Evolutionary conservation across 2,329 filamentous ascomycete species (phyloP).

Genomic region (Epichloe festucae): DNA sequence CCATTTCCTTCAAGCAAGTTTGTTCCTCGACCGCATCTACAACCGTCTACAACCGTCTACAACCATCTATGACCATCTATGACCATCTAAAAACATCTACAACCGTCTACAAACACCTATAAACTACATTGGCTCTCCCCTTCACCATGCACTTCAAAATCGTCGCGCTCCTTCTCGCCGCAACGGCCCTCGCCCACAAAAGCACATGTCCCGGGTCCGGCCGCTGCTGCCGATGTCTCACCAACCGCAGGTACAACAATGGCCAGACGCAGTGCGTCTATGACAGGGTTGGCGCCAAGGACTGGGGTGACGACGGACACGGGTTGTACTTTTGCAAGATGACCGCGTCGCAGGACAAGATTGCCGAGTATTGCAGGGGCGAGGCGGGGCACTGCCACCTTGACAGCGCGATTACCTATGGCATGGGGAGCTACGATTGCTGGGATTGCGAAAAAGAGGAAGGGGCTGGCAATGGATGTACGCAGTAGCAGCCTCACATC

Average conservation of each 20-base stretch:
- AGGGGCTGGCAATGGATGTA: no score
- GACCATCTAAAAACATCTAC: accelerated
- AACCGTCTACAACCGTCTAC: no score
- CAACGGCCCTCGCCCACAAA: neutral
- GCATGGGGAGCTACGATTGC: neutral
- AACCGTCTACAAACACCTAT: no score
- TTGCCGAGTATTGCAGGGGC: neutral
- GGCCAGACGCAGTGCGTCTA: neutral
- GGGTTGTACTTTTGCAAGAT: neutral
- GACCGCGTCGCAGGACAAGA: neutral
- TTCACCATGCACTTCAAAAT: neutral
- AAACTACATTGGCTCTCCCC: neutral
- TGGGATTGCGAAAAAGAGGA: neutral
- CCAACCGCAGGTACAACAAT: neutral
- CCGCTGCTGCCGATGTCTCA: neutral
- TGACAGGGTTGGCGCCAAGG: neutral
- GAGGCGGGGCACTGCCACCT: neutral
- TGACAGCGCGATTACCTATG: neutral
- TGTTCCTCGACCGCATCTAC: no score
- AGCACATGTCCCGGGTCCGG: neutral
- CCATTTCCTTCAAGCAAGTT: no score
- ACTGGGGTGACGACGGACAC: constrained; percentile 1
- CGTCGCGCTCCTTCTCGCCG: neutral
- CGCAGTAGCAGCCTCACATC: no score
- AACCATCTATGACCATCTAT: no score